phyloP scores from a whole-genome alignment of 148 eudicot species.

The Mesembryanthemum crystallinum region DNA sequence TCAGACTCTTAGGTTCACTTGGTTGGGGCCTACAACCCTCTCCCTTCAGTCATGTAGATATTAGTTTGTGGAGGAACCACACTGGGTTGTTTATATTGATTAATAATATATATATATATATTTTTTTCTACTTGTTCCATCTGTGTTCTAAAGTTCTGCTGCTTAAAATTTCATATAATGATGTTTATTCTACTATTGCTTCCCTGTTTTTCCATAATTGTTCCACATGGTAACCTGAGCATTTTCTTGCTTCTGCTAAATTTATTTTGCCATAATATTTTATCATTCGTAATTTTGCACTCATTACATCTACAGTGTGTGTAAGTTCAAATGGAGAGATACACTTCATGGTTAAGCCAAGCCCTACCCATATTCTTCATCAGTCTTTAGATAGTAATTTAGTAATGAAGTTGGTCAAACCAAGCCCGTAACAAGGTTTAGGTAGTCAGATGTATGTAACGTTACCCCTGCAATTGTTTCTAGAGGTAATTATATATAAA shows the following conservation, averaged over 20 bases:
- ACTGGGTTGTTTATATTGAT: background rate
- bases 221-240: background rate
- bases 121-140: background rate
- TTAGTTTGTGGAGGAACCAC: background rate
- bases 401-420: background rate
- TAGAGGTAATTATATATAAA: background rate
- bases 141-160: background rate
- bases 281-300: background rate
- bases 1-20: background rate
- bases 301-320: background rate
- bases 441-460: background rate
- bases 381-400: background rate
- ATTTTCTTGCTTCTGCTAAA: background rate
- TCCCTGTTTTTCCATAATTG: background rate
- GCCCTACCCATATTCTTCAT: background rate
- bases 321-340: background rate
- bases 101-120: background rate
- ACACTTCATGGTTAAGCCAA: background rate
- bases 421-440: background rate
- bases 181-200: background rate
- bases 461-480: slow-evolving; percentile 1
- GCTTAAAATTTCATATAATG: background rate
- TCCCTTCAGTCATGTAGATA: no score
- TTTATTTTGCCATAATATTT: background rate
- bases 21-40: no score